A percentile compares a stretch with the other conserved stretches of the same genome.
Conservation (phyloP, 2,329 filamentous ascomycete genomes). For the Exophiala mesophila region DNA sequence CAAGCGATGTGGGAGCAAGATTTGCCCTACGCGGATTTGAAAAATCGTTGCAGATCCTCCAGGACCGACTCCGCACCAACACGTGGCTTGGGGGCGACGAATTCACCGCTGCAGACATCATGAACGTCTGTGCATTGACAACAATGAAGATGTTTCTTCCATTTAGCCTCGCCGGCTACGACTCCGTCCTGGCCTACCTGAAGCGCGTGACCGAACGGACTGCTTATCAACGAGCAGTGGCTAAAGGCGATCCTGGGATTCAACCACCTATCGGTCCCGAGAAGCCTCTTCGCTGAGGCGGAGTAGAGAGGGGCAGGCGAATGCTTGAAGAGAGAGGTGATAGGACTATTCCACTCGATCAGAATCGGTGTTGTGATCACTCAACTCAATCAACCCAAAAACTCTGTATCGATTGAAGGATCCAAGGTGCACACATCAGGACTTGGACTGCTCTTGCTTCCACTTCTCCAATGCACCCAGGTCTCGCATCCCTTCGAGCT, state of each 20-base stretch:
- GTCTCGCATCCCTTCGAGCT: constrained; percentile 23
- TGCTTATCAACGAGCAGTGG: constrained; percentile 45
- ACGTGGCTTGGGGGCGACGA: constrained; percentile 58
- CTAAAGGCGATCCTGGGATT: constrained; percentile 47
- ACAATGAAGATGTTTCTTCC: constrained; percentile 54
- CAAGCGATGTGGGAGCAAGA: not conserved
- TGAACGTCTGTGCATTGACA: constrained; percentile 57
- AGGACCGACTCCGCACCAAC: constrained; percentile 45
- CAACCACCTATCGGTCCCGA: constrained; percentile 4
- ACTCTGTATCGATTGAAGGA: too few species aligned
- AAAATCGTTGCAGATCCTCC: constrained; percentile 39
- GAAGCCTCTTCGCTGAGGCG: not conserved
- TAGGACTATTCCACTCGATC: too few species aligned
- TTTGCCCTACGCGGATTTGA: constrained; percentile 24
- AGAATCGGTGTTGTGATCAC: too few species aligned
- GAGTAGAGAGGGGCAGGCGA: too few species aligned
- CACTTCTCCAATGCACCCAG: constrained; percentile 21
- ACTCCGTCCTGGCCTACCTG: constrained; percentile 44
- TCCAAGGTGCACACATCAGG: too few species aligned
- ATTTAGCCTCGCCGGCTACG: constrained; percentile 37
- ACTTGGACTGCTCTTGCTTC: constrained; percentile 15
- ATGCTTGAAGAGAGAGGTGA: too few species aligned
- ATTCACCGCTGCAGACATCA: constrained; percentile 62
- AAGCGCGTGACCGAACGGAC: constrained; percentile 41
- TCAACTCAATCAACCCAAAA: too few species aligned